phyloP scores from a whole-genome alignment of 129 eudicot species.

The Daucus carota region DH1_v3.0 NC_030384.2:45298501-45299000 shows the following conservation, averaged over 20 bases:
- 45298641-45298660: neutral
- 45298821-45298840: too few species aligned
- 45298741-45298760: neutral
- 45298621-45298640: neutral
- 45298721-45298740: neutral
- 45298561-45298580: constrained; percentile 2
- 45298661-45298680: neutral
- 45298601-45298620: neutral
- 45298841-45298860: too few species aligned
- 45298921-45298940: neutral
- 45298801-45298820: too few species aligned
- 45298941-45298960: neutral
- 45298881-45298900: neutral
- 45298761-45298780: neutral
- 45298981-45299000: neutral
- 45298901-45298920: neutral
- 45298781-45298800: too few species aligned
- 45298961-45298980: neutral
- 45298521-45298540: neutral
- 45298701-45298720: neutral
- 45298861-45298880: neutral
- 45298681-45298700: neutral
- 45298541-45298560: neutral
- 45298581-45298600: neutral
- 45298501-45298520: neutral